Percentiles rank a stretch among this genome's conserved stretches.
Evolutionary conservation across 2,329 filamentous ascomycete genomes (phyloP).

Genomic region (Alternaria infectoria): DNA sequence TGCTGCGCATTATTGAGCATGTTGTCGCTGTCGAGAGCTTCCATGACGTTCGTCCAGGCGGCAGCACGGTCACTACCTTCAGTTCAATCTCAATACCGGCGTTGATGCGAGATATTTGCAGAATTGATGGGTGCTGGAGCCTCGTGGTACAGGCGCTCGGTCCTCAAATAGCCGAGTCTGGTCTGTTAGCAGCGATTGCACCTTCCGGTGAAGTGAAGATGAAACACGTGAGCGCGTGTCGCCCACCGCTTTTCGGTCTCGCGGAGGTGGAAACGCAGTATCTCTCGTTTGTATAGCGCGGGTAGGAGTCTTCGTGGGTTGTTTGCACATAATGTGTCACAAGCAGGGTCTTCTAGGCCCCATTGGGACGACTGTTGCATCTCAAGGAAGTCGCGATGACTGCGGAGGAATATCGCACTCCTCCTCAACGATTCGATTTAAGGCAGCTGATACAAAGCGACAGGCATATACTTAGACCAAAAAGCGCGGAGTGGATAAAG

Average conservation of each 20-base stretch:
- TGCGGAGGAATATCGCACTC: background rate
- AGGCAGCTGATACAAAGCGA: background rate
- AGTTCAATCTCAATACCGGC: background rate
- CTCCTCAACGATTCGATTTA: background rate
- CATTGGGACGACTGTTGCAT: background rate
- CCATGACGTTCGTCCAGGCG: background rate
- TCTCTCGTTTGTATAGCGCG: background rate
- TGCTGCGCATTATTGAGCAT: background rate
- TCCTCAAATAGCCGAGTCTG: constrained; percentile 1
- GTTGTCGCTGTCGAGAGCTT: background rate
- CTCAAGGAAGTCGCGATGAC: constrained; percentile 4
- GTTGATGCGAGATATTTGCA: background rate
- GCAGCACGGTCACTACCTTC: background rate
- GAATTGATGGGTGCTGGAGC: background rate
- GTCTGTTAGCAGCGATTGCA: background rate
- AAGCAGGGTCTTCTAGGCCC: background rate
- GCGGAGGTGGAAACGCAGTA: background rate
- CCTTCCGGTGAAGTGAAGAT: constrained; percentile 11
- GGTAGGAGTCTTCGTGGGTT: background rate
- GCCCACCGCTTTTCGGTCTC: background rate
- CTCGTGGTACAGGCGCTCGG: constrained; percentile 1
- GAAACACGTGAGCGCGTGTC: constrained; percentile 7
- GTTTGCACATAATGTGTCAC: constrained; percentile 7
- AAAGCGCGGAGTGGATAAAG: background rate
- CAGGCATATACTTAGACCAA: background rate